Percentiles rank a stretch among this genome's conserved stretches.
Conservation (phyloP, 352 stramenopile genomes). For the Phytophthora hybrid region DNA sequence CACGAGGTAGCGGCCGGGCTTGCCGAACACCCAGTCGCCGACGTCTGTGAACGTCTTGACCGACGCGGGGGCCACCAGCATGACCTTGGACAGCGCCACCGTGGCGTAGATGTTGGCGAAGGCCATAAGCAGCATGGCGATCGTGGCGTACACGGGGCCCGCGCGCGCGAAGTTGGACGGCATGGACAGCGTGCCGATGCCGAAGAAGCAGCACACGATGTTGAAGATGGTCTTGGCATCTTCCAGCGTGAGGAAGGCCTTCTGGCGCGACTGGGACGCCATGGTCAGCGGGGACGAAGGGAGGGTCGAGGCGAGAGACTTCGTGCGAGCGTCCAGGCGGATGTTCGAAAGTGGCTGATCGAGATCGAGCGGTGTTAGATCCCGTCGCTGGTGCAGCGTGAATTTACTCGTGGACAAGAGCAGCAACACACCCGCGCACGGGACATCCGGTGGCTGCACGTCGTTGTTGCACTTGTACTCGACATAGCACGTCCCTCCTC, state of each 20-base stretch:
- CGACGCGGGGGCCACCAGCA: conserved; percentile 44
- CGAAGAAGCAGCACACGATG: conserved; percentile 46
- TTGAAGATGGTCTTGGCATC: conserved; percentile 50
- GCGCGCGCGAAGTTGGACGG: conserved; percentile 59
- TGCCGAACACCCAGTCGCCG: conserved; percentile 48
- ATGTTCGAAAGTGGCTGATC: conserved; percentile 37
- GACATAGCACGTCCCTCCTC: conserved; percentile 30
- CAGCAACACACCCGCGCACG: conserved; percentile 17
- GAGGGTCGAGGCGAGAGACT: neutral
- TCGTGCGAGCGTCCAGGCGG: neutral
- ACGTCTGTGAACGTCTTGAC: conserved; percentile 56
- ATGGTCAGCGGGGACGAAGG: conserved; percentile 14
- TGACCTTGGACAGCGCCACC: conserved; percentile 44
- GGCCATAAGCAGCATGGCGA: conserved; percentile 57
- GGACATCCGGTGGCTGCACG: conserved; percentile 39
- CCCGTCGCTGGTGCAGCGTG: conserved; percentile 23
- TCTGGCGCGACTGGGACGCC: conserved; percentile 19
- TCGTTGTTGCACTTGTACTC: conserved; percentile 38
- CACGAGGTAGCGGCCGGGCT: conserved; percentile 43
- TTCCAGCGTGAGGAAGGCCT: conserved; percentile 48
- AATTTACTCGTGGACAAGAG: conserved; percentile 41
- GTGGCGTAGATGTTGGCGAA: conserved; percentile 55
- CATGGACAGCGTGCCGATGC: conserved; percentile 57
- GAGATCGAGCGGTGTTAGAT: conserved; percentile 10
- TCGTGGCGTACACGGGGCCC: conserved; percentile 43